Percentiles rank a stretch among this genome's conserved stretches.
Evolutionary conservation across 768 basidiomycete genomes (phyloP).

Genomic region (Russula sp.): DNA sequence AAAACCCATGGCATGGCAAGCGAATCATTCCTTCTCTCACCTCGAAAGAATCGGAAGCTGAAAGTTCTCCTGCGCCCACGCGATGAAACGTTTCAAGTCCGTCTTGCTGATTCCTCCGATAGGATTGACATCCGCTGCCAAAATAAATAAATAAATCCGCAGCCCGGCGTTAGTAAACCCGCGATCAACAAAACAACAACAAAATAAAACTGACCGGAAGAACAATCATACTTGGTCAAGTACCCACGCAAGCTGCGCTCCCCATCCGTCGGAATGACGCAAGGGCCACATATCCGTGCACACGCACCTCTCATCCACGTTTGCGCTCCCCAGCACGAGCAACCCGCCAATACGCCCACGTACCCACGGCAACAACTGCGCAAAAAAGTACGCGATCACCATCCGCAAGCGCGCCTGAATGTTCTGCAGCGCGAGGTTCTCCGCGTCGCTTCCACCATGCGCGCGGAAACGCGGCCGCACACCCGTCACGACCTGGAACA

Average conservation of each 20-base stretch:
- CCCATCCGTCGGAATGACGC: not conserved
- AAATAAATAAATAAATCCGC: too few species aligned
- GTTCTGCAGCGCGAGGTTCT: conserved; percentile 96
- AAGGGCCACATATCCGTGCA: not conserved
- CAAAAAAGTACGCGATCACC: conserved; percentile 92
- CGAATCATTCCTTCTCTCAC: conserved; percentile 32
- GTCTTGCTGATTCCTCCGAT: conserved; percentile 98
- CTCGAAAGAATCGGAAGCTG: conserved; percentile 75
- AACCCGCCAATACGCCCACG: conserved; percentile 78
- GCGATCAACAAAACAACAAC: not conserved
- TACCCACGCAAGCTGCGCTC: conserved; percentile 79
- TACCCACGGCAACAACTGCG: conserved; percentile 90
- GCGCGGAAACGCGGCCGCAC: conserved; percentile 67
- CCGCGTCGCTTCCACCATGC: conserved; percentile 79
- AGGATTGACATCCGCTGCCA: conserved; percentile 94
- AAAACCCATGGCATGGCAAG: not conserved
- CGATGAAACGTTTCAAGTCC: conserved; percentile 93
- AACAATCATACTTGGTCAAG: conserved; percentile 96
- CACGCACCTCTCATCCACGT: conserved; percentile 88
- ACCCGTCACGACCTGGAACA: conserved; percentile 81
- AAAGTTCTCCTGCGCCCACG: conserved; percentile 69
- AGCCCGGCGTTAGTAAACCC: conserved; percentile 8
- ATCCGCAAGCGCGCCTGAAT: conserved; percentile 94
- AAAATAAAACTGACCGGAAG: conserved; percentile 49
- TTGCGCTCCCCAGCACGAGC: conserved; percentile 94